These are phyloP conservation scores for Sclerotinia sclerotiorum DNA, from an alignment of 2,329 filamentous ascomycete genomes.

Conservation along the genomic window DNA sequence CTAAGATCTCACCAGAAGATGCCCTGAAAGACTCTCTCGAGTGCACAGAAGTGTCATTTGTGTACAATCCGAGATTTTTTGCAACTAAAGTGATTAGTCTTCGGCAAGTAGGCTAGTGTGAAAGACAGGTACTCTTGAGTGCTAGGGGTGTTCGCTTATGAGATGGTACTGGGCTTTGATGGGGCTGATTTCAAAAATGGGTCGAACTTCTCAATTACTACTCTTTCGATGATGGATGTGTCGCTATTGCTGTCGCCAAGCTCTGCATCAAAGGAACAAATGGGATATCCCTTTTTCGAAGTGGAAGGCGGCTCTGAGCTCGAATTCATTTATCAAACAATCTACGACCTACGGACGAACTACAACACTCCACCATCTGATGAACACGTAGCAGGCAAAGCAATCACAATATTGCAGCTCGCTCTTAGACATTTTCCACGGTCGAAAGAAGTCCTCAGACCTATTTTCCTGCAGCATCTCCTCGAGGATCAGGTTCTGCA, in stretches of 20 bases:
- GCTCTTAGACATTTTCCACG: background rate
- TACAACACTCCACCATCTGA: background rate
- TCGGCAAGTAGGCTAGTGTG: background rate
- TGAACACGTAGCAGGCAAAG: background rate
- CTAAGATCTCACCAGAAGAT: constrained; percentile 29
- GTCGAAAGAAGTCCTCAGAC: background rate
- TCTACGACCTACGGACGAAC: background rate
- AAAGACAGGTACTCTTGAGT: background rate
- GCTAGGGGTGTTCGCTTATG: background rate
- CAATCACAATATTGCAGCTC: background rate
- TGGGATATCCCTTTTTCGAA: background rate
- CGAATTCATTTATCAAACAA: background rate
- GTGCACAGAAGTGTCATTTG: constrained; percentile 31
- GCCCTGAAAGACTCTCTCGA: constrained; percentile 20
- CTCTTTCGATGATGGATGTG: background rate
- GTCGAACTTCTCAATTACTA: background rate
- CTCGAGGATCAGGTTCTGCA: background rate
- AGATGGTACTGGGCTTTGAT: background rate
- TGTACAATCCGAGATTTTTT: constrained; percentile 25
- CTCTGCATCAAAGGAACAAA: background rate
- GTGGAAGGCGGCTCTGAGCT: background rate
- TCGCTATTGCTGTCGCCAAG: background rate
- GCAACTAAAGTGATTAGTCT: constrained; percentile 17
- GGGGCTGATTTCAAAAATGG: background rate
- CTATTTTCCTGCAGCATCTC: background rate